These are phyloP conservation scores for Geranium rotundifolium DNA, from an alignment of 345 rosid genomes.

Conservation along the genomic window DNA sequence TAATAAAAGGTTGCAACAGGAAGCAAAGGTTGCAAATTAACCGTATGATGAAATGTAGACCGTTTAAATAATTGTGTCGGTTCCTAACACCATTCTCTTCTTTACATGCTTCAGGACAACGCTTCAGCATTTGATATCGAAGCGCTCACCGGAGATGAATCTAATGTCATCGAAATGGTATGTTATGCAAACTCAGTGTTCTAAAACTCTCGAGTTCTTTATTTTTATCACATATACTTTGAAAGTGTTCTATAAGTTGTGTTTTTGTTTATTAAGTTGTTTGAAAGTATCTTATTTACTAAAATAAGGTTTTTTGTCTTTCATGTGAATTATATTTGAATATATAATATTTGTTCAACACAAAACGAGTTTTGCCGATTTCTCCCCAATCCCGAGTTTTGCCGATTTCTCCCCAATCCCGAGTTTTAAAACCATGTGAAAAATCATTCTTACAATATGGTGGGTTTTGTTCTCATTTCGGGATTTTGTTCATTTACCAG, in stretches of 20 bases:
- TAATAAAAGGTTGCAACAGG: conserved; percentile 45
- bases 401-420: too few species aligned
- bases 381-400: too few species aligned
- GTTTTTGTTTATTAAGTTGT: too few species aligned
- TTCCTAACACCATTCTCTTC: not conserved
- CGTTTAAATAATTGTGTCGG: not conserved
- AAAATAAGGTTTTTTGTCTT: too few species aligned
- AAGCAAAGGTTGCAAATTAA: conserved; percentile 34
- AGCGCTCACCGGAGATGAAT: conserved; percentile 51
- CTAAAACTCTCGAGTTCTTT: too few species aligned
- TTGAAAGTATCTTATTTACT: too few species aligned
- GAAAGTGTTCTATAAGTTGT: too few species aligned
- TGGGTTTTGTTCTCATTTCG: not conserved
- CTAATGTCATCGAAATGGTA: conserved; percentile 76
- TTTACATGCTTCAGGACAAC: conserved; percentile 32
- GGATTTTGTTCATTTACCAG: conserved; percentile 16
- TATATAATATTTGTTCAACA: too few species aligned
- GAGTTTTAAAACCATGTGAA: too few species aligned
- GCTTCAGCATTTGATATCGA: conserved; percentile 54
- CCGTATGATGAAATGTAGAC: not conserved
- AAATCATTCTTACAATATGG: not conserved
- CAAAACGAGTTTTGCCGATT: too few species aligned
- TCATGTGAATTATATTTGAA: too few species aligned
- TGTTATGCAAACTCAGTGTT: not conserved
- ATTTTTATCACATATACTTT: too few species aligned